Base-by-base conservation (phyloP, 139 green algal species). In the Auxenochlorella pyrenoidosa region DNA sequence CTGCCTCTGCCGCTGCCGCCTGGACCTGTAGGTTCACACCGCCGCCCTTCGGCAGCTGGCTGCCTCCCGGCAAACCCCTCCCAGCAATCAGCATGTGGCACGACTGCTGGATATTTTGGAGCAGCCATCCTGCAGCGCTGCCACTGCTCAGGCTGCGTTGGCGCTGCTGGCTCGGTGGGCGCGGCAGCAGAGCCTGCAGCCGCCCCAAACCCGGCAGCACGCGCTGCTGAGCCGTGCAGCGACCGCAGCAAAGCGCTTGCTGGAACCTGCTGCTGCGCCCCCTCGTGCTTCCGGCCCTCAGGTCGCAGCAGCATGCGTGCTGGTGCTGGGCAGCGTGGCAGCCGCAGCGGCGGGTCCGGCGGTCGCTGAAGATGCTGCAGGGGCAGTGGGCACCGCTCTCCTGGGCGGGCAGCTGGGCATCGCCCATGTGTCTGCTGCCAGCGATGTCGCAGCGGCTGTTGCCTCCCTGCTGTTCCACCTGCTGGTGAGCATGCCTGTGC, bases 81-180 rank as follows among this genome's bases (percentile, higher is more conserved):
- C 40, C 22, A 60, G n/a, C 40, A 21, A 19, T 24, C 36, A 34
- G 6, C 71, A 88, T 40, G 75, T 38, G 3, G 51, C 40, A 1
- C 0, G 32, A 8, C 19, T 75, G 59, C 43, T 78, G 8, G 16
- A 71, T 28, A 0, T 36, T 19, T 15, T 63, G 3, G 34, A 58
- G 28, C 58, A 54, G 40, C 32, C 72, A 12, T 34, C 30, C 12
- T 3, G 38, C 28, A 32, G 32, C 28, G 5, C 59, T 15, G 18
- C 4, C 10, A 5, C 28, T 8, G 32, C 73, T 5, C 15, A 63
- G 12, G 60, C 77, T 19, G 75, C 60, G 4, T 60, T 88, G 32
- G 34, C 68, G 21, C 43, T 88, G 63, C 63, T 88, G 32, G n/a
- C 84, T 12, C 75, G 84, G 12, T 88, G 65, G 60, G 84, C 60